Evolutionary conservation across 2,329 filamentous ascomycete species (phyloP), one percentile per base, ranked within the genome.

Genomic region (Diaporthe citri): DNA sequence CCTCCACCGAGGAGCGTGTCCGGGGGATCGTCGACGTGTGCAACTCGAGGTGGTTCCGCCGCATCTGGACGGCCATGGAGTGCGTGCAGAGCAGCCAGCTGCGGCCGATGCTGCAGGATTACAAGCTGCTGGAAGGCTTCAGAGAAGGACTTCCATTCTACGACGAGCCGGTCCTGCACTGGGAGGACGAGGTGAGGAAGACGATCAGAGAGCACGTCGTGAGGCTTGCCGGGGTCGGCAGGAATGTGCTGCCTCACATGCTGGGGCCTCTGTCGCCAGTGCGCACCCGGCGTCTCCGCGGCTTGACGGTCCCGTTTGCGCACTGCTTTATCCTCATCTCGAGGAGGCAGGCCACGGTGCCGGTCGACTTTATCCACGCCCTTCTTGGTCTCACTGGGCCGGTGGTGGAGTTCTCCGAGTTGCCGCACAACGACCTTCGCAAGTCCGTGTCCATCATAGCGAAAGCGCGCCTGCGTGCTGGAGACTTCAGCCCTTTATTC

Each of bases 1-100:
- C 59, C 69, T 25, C 12, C 17, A 36, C 25, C 20, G 59, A 72
- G 12, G 64, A 75, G 57, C 70, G 76, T 4, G 34, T 75, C 22
- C 43, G 31, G 3, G 77, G 73, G 13, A 72, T 79, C n/a, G 72
- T 55, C 2, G 51, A 55, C 17, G 28, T 77, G 15, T 79, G 77
- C 64, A 79, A 77, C 46, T 67, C 77, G 17, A 71, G 34, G 25
- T 79, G 77, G 77, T 79, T 76, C 60, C 71, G 74, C 56, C 70
- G 77, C 17, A 66, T 78, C 7, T 79, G 77, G 77, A 77, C 77
- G 5, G 77, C 73, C 9, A 78, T 77, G 77, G 77, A 79, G 56
- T 75, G 70, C 20, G 71, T 77, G 17, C 76, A 74, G 28, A 78
- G 77, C 25, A 52, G 48, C 4, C 41, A 73, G 17, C 55, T 77